Base-by-base conservation (phyloP, 768 basidiomycete genomes). In the Suillus weaverae region DNA sequence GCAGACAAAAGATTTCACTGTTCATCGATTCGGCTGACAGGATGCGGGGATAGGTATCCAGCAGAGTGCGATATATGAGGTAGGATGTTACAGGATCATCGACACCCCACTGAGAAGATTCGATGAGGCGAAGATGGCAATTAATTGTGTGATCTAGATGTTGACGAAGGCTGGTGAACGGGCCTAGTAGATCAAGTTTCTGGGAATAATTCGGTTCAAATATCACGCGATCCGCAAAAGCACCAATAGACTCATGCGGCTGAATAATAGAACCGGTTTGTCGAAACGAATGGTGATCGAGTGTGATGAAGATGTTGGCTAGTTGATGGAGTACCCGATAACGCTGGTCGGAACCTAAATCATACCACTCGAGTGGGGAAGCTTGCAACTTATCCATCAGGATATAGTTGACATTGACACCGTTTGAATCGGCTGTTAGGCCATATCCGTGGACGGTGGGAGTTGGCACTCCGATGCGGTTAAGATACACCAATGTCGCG, bases 1-100 rank as follows among this genome's bases (percentile, higher is more conserved):
- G 71, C 53, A 75, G 62, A 54, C 62, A 72, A 59, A 69, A 71
- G 7, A n/a, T n/a, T 10, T 55, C 54, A 35, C 13, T n/a, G 33
- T 39, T 33, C 14, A 32, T 16, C 14, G 38, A 22, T 2, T 41
- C 41, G 18, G 41, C 18, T 8, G 41, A 3, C 16, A 41, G 16
- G 18, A 36, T 36, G 14, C 35, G 38, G 43, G 26, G 35, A n/a
- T 48, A n/a, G 26, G 41, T 14, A 61, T 68, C 67, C 20, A 66
- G 59, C 8, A 68, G 44, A 39, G 44, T 60, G 41, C 41, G 59
- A 41, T 68, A 66, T 10, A 70, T 44, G 33, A 66, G 44, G 46
- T 66, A 68, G 4, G 48, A 36, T 35, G 20, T 36, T 22, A 36
- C 10, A 41, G 41, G 41, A 41, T 55, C 54, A 35, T 36, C 13